A percentile compares a stretch with the other conserved stretches of the same genome.
Evolutionary conservation across 352 stramenopile species (phyloP).

Genomic region (Pythium dissimile): DNA sequence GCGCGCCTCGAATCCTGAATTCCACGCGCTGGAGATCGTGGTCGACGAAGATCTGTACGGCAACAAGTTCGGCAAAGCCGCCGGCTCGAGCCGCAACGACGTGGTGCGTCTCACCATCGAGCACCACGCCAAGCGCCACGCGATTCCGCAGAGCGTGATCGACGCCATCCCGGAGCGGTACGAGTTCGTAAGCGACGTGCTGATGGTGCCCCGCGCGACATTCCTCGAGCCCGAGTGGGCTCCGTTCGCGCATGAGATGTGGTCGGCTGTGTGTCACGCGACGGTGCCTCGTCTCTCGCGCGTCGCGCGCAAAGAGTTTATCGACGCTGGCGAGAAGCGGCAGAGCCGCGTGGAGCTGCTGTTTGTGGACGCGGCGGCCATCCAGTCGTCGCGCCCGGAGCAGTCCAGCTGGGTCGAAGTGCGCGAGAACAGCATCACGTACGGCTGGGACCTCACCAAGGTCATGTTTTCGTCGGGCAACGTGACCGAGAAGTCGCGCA

Average conservation of each 20-base stretch:
- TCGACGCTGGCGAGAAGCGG: conserved; percentile 73
- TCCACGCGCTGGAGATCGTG: conserved; percentile 40
- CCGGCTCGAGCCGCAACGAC: conserved; percentile 71
- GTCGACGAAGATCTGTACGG: conserved; percentile 56
- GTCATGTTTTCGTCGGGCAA: conserved; percentile 98
- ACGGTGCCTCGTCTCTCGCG: conserved; percentile 54
- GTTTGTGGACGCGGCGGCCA: conserved; percentile 44
- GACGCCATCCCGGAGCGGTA: conserved; percentile 53
- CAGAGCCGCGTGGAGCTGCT: conserved; percentile 77
- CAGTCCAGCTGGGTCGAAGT: conserved; percentile 80
- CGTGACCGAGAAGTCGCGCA: conserved; percentile 95
- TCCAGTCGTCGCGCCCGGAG: conserved; percentile 33
- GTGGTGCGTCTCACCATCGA: conserved; percentile 56
- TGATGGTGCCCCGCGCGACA: conserved; percentile 62
- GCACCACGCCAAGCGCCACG: conserved; percentile 46
- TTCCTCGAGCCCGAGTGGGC: conserved; percentile 61
- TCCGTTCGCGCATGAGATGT: conserved; percentile 55
- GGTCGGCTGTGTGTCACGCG: conserved; percentile 51
- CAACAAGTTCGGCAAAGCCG: conserved; percentile 76
- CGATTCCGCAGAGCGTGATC: conserved; percentile 19
- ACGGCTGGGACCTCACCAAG: conserved; percentile 93
- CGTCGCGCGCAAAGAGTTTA: conserved; percentile 80
- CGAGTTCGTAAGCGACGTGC: conserved; percentile 74
- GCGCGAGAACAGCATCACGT: conserved; percentile 92
- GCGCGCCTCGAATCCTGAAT: conserved; percentile 20